Conservation (phyloP, 2,329 filamentous ascomycete genomes). For the Paraconiothyrium sp. region DNA sequence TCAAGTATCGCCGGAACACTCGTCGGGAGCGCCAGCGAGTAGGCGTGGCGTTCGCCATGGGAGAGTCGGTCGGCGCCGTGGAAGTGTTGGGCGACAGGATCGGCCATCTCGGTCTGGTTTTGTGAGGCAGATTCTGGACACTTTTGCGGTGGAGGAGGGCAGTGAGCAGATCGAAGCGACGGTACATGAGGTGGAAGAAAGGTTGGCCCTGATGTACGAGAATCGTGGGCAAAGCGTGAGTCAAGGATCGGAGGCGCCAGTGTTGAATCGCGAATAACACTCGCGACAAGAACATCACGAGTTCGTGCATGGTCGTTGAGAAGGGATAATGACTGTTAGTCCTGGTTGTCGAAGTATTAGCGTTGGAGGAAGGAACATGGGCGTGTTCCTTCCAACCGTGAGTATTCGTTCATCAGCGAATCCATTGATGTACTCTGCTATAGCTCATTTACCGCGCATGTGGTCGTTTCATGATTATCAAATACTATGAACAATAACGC, state of each 20-base stretch:
- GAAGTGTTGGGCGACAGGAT: not conserved
- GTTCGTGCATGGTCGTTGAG: not conserved
- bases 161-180: constrained; percentile 3
- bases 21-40: not conserved
- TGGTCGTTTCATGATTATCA: too few relatives aligned
- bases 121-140: not conserved
- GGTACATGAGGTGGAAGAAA: constrained; percentile 4
- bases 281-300: not conserved
- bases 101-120: not conserved
- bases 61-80: not conserved
- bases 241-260: not conserved
- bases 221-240: not conserved
- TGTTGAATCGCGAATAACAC: not conserved
- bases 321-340: not conserved
- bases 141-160: constrained; percentile 7
- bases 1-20: not conserved
- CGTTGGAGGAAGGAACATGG: not conserved
- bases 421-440: too few relatives aligned
- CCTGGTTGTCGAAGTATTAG: not conserved
- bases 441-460: too few relatives aligned
- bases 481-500: too few relatives aligned
- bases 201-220: constrained; percentile 9
- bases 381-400: not conserved
- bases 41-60: not conserved
- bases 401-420: not conserved